Evolutionary conservation across 768 basidiomycete species (phyloP).

Genomic region (Boletus sensibilis): DNA sequence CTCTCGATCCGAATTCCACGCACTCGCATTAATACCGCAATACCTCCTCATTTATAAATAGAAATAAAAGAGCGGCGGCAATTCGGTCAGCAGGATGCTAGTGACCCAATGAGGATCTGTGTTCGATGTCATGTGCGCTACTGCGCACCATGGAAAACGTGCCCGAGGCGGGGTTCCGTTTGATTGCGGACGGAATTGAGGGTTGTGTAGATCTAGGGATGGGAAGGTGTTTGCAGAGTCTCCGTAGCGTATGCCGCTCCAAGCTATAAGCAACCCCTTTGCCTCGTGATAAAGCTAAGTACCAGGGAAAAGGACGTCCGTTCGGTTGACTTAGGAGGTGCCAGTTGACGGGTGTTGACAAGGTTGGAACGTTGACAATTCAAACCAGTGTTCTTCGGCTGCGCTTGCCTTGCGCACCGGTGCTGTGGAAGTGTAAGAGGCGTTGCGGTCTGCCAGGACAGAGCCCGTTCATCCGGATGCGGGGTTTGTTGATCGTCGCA

Average conservation of each 20-base stretch:
- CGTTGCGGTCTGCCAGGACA: not conserved
- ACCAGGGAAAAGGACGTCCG: not conserved
- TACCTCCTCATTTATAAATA: slow-evolving; percentile 1
- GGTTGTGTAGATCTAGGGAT: not conserved
- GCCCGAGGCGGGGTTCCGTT: not conserved
- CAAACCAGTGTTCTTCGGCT: not conserved
- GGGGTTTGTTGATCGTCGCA: not conserved
- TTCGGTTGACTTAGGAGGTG: not conserved
- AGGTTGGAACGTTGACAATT: not conserved
- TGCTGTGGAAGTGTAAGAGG: not conserved
- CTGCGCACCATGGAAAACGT: not conserved
- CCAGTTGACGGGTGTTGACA: not conserved
- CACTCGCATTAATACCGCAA: not conserved
- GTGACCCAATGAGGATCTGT: not conserved
- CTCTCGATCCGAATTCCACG: not conserved
- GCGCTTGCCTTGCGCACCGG: not conserved
- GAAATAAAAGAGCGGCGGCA: not conserved
- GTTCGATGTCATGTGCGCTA: not conserved
- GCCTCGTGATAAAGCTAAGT: not conserved
- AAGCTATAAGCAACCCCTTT: not conserved
- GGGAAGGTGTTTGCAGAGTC: not conserved
- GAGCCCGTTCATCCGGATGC: not conserved
- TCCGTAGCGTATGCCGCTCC: not conserved
- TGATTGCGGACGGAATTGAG: not conserved
- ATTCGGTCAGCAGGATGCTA: not conserved